A percentile compares a stretch with the other conserved stretches of the same genome.
Conservation (phyloP, 768 basidiomycete genomes). For the Phylloporus arenicola region DNA sequence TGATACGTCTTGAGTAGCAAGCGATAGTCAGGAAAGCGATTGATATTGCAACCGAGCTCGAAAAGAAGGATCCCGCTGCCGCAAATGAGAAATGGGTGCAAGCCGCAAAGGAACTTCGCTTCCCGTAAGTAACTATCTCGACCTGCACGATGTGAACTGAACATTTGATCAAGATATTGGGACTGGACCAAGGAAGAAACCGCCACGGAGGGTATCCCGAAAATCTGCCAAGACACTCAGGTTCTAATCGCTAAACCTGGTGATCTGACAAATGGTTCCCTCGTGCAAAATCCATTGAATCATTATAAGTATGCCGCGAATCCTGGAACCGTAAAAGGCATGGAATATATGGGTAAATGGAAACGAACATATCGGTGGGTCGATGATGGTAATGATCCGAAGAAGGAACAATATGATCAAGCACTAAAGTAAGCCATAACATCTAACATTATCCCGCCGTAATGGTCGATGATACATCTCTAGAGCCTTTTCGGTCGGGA, state of each 20-base stretch:
- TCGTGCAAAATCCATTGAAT: not conserved
- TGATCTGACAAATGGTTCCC: not conserved
- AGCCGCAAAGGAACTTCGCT: conserved; percentile 11
- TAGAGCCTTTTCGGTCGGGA: conserved; percentile 3
- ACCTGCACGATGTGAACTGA: not conserved
- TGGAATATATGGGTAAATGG: not conserved
- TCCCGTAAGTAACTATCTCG: conserved; percentile 9
- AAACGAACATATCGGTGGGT: conserved; percentile 15
- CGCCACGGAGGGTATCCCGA: not conserved
- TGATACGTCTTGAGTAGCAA: conserved; percentile 6
- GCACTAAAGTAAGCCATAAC: conserved; percentile 7
- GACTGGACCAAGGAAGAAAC: not conserved
- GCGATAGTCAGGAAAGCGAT: conserved; percentile 13
- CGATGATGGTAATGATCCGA: not conserved
- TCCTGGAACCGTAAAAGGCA: not conserved
- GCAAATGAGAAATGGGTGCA: conserved; percentile 7
- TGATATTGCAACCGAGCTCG: conserved; percentile 7
- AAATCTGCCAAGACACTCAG: not conserved
- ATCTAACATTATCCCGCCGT: no score
- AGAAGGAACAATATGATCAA: conserved; percentile 7
- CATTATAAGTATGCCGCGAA: not conserved
- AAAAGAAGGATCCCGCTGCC: not conserved
- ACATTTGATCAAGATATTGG: conserved; percentile 11
- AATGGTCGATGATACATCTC: not conserved
- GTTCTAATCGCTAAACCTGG: not conserved